These are phyloP conservation scores for Speleostelium caveatum DNA, from an alignment of 78 protist species.

Conservation along the genomic window DNA sequence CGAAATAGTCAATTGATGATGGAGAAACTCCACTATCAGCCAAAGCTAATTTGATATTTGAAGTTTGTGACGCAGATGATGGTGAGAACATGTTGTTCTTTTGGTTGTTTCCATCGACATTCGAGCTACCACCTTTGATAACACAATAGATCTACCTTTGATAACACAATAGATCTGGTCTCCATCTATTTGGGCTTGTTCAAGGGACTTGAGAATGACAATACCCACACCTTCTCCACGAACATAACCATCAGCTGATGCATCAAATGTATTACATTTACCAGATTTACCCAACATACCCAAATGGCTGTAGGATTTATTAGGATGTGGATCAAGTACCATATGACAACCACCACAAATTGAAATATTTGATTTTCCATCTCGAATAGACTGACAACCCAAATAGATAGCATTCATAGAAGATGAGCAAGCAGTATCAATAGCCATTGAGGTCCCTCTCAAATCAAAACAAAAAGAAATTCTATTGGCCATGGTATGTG, in stretches of 20 bases:
- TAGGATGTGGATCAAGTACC: conserved; percentile 22
- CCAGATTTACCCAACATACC: conserved; percentile 73
- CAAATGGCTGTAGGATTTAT: neutral
- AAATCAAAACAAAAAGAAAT: conserved; percentile 84
- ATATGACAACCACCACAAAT: conserved; percentile 85
- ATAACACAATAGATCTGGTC: conserved; percentile 69
- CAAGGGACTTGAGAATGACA: conserved; percentile 50
- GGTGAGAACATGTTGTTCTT: neutral
- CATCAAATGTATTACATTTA: conserved; percentile 84
- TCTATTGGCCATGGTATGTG: conserved; percentile 82
- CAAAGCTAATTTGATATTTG: conserved; percentile 60
- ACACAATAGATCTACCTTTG: neutral
- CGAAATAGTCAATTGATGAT: conserved; percentile 65
- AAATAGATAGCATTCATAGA: conserved; percentile 85
- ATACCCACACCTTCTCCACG: conserved; percentile 88
- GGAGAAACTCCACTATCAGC: neutral
- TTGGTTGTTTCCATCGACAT: conserved; percentile 85
- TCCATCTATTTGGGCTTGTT: conserved; percentile 11
- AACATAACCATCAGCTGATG: conserved; percentile 89
- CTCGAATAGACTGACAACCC: conserved; percentile 71
- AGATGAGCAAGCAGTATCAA: conserved; percentile 94
- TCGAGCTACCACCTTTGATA: conserved; percentile 54
- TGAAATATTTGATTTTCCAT: conserved; percentile 77
- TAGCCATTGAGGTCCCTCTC: conserved; percentile 83
- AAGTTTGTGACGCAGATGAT: neutral